phyloP scores from a whole-genome alignment of 768 basidiomycete genomes.

The Panellus pusillus region DNA sequence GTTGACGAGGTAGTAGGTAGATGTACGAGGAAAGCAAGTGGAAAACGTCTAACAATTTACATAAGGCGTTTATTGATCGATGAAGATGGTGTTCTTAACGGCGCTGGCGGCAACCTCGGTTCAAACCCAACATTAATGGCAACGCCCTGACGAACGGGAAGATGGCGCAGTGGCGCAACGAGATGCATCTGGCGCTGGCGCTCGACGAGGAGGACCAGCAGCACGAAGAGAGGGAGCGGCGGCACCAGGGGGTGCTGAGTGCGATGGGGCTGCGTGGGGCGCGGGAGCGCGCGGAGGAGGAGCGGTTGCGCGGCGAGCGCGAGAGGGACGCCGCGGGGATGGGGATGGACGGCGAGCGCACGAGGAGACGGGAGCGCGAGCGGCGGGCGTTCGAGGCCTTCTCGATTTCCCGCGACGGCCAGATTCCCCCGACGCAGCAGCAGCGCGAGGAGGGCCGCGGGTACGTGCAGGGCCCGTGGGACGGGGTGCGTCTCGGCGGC shows the following conservation, averaged over 20 bases:
- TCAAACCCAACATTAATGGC: background rate
- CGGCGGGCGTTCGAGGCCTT: slow-evolving; percentile 32
- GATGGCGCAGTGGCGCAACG: slow-evolving; percentile 26
- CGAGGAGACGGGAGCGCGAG: slow-evolving; percentile 50
- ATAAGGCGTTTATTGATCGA: too few relatives aligned
- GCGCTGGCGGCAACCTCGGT: background rate
- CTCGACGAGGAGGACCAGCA: slow-evolving; percentile 29
- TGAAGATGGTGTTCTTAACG: too few relatives aligned
- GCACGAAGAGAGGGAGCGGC: slow-evolving; percentile 16
- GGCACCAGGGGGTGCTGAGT: background rate
- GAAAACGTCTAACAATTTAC: too few relatives aligned
- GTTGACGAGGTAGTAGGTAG: too few relatives aligned
- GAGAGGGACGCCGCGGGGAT: background rate
- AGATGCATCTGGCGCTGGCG: slow-evolving; percentile 6
- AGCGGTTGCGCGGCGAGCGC: background rate
- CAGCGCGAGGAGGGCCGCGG: background rate
- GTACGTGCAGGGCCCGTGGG: slow-evolving; percentile 7
- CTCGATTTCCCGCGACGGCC: background rate
- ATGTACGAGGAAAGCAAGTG: too few relatives aligned
- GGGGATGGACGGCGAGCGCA: slow-evolving; percentile 18
- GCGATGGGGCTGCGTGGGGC: slow-evolving; percentile 14
- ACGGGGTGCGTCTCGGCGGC: slow-evolving; percentile 37
- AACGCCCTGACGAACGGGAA: background rate
- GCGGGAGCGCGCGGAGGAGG: background rate
- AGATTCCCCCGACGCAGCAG: background rate